These are phyloP conservation scores for Mesotaenium endlicherianum DNA, from an alignment of 139 green algal genomes.

Conservation along the genomic window DNA sequence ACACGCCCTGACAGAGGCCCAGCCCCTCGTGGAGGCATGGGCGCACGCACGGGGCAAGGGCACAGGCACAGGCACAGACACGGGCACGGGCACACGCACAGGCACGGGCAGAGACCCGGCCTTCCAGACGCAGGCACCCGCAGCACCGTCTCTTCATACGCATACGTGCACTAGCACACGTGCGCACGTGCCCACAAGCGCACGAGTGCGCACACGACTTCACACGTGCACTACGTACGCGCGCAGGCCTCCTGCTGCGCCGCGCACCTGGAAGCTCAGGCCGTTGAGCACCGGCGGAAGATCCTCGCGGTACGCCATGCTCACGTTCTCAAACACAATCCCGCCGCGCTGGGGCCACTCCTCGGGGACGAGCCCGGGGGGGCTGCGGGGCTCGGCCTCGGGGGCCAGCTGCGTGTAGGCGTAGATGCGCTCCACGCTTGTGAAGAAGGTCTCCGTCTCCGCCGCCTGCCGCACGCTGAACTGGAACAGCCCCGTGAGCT, in stretches of 20 bases:
- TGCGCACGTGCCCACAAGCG: not conserved
- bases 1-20: no score
- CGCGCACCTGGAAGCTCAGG: constrained; percentile 57
- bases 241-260: not conserved
- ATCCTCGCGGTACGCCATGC: constrained; percentile 80
- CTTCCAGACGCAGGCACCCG: no score
- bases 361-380: not conserved
- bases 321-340: constrained; percentile 65
- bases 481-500: constrained; percentile 38
- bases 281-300: constrained; percentile 80
- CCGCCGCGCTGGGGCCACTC: constrained; percentile 54
- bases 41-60: no score
- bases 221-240: not conserved
- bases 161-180: not conserved
- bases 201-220: not conserved
- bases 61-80: no score
- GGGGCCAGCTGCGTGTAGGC: constrained; percentile 63
- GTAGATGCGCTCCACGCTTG: constrained; percentile 86
- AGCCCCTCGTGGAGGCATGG: no score
- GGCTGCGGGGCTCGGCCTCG: constrained; percentile 3
- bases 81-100: not conserved
- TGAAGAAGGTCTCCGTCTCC: constrained; percentile 80
- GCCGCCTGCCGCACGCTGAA: constrained; percentile 25
- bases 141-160: no score
- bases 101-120: not conserved